Evolutionary conservation across 2,329 filamentous ascomycete species (phyloP).

Genomic region (Fusarium paranaense): DNA sequence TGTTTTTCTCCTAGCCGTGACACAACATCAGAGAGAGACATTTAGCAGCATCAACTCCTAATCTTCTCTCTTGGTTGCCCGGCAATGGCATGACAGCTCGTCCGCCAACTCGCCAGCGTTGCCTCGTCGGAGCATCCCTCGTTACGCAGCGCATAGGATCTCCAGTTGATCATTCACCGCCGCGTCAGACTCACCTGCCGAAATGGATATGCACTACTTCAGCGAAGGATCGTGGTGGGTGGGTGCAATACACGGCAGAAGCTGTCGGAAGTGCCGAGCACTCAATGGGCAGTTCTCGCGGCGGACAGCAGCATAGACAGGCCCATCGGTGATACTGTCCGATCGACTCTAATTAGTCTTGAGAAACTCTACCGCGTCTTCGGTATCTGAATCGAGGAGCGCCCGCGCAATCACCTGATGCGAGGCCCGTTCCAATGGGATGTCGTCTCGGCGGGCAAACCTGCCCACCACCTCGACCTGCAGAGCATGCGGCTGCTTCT

Average conservation of each 20-base stretch:
- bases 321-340: background rate
- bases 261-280: background rate
- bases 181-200: conserved; percentile 9
- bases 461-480: background rate
- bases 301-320: background rate
- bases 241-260: background rate
- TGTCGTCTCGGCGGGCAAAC: background rate
- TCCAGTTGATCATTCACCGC: conserved; percentile 28
- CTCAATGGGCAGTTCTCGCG: background rate
- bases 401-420: background rate
- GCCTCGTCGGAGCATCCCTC: background rate
- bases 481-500: background rate
- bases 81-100: conserved; percentile 5
- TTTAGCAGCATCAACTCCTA: conserved; percentile 23
- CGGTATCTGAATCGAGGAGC: background rate
- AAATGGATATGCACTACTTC: background rate
- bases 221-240: background rate
- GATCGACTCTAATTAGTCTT: background rate
- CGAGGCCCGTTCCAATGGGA: background rate
- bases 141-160: conserved; percentile 29
- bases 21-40: conserved; percentile 10
- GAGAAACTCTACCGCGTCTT: background rate
- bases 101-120: background rate
- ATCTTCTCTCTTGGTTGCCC: conserved; percentile 15
- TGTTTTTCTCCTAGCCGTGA: conserved; percentile 7